Base-by-base conservation (phyloP, 805 yeast genomes). In the Wickerhamiella occidentalis region DNA sequence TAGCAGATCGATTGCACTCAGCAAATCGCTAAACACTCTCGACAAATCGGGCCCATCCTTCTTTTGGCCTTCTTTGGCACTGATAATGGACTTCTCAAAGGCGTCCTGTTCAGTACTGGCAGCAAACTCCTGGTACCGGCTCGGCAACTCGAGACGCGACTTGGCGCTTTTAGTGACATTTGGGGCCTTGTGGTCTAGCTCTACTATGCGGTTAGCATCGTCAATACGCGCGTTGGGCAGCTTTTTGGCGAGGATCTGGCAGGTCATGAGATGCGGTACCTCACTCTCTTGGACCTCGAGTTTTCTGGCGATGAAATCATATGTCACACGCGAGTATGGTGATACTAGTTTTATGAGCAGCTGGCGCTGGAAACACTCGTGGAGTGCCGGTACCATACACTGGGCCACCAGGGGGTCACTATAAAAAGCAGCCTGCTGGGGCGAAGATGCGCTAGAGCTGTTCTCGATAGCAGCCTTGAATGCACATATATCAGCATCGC, bases 101-200 rank as follows among this genome's bases (percentile, higher is more conserved):
- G 36, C 19, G 21, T 45, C 38, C 12, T 23, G 48, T 36, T 45
- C 36, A 15, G 42, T 18, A 33, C 12, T 23, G 26, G 23, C 42
- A 12, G 41, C 48, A 26, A 36, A 45, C 36, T 45, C 48, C 12
- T 19, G 38, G 42, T 45, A 45, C 13, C 48, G 42, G 13, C 42
- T 8, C 15, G 48, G 48, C 21, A 45, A 28, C 19, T 21, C 35
- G n/a, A 45, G 33, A n/a, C 21, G 22, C 12, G 46, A 42, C 33
- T 18, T 15, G 21, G 19, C 22, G 5, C 7, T 17, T 12, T 40
- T n/a, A 5, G 15, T 28, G 28, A 21, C 35, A 30, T 45, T 53
- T 56, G 61, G 54, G 67, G 56, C 54, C 64, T 85, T 15, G 13
- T 21, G 29, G 21, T 3, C 36, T 11, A 37, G 22, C 17, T 30